Base-by-base conservation (phyloP, 306 rosid species). In the Heteromeles arbutifolia region DNA sequence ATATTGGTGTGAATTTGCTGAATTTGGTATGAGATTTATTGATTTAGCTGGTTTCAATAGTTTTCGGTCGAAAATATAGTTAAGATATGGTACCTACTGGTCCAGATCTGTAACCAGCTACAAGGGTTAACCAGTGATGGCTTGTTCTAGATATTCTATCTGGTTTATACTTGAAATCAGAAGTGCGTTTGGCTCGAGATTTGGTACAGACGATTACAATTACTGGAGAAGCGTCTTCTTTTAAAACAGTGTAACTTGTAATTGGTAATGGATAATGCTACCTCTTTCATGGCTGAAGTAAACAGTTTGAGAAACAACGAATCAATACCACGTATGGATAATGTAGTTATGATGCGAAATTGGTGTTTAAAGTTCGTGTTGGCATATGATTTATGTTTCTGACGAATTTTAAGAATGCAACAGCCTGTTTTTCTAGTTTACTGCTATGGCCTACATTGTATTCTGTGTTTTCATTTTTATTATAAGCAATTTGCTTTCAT, bases 51-150 rank as follows among this genome's bases (percentile, higher is more conserved):
- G 7, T 58, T 78, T 79, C 31, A 69, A 74, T 58, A 13, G 37
- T 50, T 37, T 57, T 17, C 53, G 58, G 74, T 75, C 66, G 31
- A 61, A 24, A 71, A 24, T 67, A 17, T 66, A 76, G 82, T 56
- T 64, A n/a, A n/a, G 41, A 14, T 74, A 39, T 21, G 28, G 58
- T 61, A 15, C 17, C 24, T 83, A 83, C 45, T 50, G 63, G 53
- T 84, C 69, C 86, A 84, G 96, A 91, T 91, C 93, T 89, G 85
- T 58, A 79, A 44, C 43, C 66, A 14, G 37, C 21, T 26, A 6
- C n/a, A 15, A 25, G 34, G 21, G 4, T 26, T 61, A 61, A 61
- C 66, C 17, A 24, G 76, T 43, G 65, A 65, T 65, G 67, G 31
- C 11, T 62, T 65, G 19, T 12, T 58, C 70, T 71, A 77, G 75